A percentile compares a stretch with the other conserved stretches of the same genome.
phyloP scores from a whole-genome alignment of 2,329 filamentous ascomycete species.

The Pseudogymnoascus sp. region DNA sequence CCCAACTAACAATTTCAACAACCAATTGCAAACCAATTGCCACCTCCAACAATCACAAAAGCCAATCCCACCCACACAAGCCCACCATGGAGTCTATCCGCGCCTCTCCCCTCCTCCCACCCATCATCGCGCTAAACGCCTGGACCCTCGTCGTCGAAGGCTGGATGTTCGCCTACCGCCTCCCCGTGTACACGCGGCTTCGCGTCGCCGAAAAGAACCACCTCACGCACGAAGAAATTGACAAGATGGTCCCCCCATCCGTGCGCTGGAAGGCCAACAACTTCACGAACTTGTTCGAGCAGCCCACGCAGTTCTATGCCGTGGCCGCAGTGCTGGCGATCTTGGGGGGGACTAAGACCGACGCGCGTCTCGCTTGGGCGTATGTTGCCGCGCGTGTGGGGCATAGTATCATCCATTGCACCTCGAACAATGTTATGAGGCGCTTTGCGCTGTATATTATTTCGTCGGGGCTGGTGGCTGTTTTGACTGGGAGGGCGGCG shows the following conservation, averaged over 20 bases:
- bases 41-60: neutral
- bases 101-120: slow-evolving; percentile 20
- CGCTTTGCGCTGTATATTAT: slow-evolving; percentile 31
- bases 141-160: slow-evolving; percentile 37
- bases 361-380: slow-evolving; percentile 34
- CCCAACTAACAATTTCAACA: neutral
- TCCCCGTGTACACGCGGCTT: slow-evolving; percentile 31
- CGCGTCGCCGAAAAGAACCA: slow-evolving; percentile 21
- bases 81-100: slow-evolving; percentile 1
- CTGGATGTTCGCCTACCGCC: slow-evolving; percentile 35
- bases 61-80: neutral
- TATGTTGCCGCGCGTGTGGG: slow-evolving; percentile 35
- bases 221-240: slow-evolving; percentile 24
- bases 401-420: slow-evolving; percentile 35
- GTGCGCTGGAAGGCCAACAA: slow-evolving; percentile 36
- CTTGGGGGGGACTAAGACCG: slow-evolving; percentile 19
- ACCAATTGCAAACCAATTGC: neutral
- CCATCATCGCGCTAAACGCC: slow-evolving; percentile 29
- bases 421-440: slow-evolving; percentile 31
- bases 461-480: slow-evolving; percentile 27
- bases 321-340: slow-evolving; percentile 31
- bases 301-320: slow-evolving; percentile 40
- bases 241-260: slow-evolving; percentile 22
- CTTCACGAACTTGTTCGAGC: slow-evolving; percentile 38
- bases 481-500: slow-evolving; percentile 25